A percentile compares a stretch with the other conserved stretches of the same genome.
Conservation (phyloP, 208 protist species). For the Crithidia fasciculata region DNA sequence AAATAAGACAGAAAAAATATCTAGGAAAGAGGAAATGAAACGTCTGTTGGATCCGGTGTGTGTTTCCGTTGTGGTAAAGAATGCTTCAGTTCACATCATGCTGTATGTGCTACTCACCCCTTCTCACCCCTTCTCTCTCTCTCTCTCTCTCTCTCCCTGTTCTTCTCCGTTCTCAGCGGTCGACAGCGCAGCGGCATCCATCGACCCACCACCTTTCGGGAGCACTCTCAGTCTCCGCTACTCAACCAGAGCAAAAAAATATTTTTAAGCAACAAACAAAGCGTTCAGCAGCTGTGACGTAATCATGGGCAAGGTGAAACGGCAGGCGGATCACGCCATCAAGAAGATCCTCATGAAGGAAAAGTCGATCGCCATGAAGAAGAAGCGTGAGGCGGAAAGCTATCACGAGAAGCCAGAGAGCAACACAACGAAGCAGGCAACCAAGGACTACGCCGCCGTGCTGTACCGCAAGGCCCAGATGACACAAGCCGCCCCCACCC, state of each 20-base stretch:
- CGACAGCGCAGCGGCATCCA: too few species aligned
- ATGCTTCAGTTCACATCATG: too few species aligned
- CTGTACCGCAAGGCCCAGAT: constrained; percentile 69
- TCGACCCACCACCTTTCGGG: too few species aligned
- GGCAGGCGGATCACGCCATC: constrained; percentile 72
- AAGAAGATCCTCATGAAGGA: constrained; percentile 94
- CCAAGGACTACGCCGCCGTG: constrained; percentile 74
- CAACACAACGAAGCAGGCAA: constrained; percentile 41
- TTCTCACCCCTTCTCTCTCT: constrained; percentile 10
- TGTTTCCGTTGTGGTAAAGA: too few species aligned
- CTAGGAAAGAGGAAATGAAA: too few species aligned
- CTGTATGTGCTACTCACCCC: not conserved
- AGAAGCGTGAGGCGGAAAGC: constrained; percentile 88
- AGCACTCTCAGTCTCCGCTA: too few species aligned
- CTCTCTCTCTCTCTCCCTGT: constrained; percentile 12
- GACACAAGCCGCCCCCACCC: constrained; percentile 61
- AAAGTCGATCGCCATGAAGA: constrained; percentile 82
- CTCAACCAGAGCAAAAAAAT: not conserved
- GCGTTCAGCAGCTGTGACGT: not conserved
- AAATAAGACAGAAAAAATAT: too few species aligned
- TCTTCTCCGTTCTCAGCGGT: not conserved
- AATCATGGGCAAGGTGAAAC: constrained; percentile 83
- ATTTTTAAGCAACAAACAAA: constrained; percentile 1
- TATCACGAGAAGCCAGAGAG: constrained; percentile 51
- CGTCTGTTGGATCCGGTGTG: too few species aligned